These are phyloP conservation scores for Meyerozyma smithsonii DNA, from an alignment of 1,139 yeast species.

Conservation along the genomic window DNA sequence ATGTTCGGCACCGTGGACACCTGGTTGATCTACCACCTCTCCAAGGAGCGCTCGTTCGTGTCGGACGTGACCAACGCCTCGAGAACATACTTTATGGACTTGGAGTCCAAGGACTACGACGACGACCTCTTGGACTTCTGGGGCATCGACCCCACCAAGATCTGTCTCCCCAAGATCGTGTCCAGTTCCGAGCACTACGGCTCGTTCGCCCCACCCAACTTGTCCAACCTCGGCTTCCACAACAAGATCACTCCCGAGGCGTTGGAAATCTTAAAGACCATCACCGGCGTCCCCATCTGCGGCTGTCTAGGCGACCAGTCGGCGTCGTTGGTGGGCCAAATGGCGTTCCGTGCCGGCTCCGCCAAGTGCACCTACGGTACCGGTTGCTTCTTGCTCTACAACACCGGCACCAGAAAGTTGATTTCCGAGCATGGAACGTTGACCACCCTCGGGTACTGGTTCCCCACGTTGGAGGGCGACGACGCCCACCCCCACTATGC, in stretches of 20 bases:
- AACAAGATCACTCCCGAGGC: conserved; percentile 49
- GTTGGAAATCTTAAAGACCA: conserved; percentile 43
- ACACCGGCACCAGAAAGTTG: conserved; percentile 68
- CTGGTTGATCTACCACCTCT: conserved; percentile 85
- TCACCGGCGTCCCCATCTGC: conserved; percentile 66
- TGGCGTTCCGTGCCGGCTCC: conserved; percentile 77
- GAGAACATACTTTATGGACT: conserved; percentile 86
- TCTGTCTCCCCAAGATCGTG: conserved; percentile 72
- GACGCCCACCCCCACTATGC: conserved; percentile 76
- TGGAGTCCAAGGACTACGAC: conserved; percentile 73
- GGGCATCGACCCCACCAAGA: conserved; percentile 67
- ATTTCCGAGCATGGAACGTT: conserved; percentile 76
- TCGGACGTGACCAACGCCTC: conserved; percentile 92
- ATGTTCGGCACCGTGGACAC: conserved; percentile 95
- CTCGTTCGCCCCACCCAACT: conserved; percentile 56
- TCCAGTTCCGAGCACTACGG: conserved; percentile 83
- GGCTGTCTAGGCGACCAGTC: conserved; percentile 96
- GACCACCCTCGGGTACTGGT: conserved; percentile 88
- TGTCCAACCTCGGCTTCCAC: conserved; percentile 47
- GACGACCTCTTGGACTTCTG: conserved; percentile 71
- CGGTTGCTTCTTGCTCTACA: conserved; percentile 87
- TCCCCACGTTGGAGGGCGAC: conserved; percentile 56
- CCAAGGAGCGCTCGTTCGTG: conserved; percentile 66
- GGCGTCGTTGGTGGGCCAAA: conserved; percentile 89
- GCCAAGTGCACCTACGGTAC: conserved; percentile 98